A percentile compares a stretch with the other conserved stretches of the same genome.
Evolutionary conservation across 2,329 filamentous ascomycete genomes (phyloP).

Genomic region (Fusarium tuaranense): DNA sequence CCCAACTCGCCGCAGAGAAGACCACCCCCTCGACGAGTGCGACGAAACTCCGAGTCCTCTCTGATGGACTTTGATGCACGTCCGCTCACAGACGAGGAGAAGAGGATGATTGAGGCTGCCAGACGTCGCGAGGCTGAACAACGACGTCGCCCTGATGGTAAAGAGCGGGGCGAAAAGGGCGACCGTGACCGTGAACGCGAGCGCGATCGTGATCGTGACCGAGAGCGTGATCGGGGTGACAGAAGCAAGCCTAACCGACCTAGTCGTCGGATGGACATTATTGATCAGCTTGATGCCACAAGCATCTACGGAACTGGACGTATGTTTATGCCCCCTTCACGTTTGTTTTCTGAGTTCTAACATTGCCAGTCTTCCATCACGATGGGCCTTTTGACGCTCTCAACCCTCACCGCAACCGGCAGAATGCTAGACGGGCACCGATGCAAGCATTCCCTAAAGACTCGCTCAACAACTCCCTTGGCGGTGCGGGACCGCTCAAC

Average conservation of each 20-base stretch:
- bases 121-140: constrained; percentile 46
- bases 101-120: constrained; percentile 51
- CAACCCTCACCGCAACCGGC: constrained; percentile 92
- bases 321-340: constrained; percentile 60
- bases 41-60: constrained; percentile 86
- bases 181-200: constrained; percentile 53
- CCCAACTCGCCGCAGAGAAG: constrained; percentile 51
- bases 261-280: constrained; percentile 79
- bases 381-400: constrained; percentile 97
- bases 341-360: constrained; percentile 1
- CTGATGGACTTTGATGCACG: constrained; percentile 69
- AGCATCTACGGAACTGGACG: constrained; percentile 94
- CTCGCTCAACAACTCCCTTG: constrained; percentile 91
- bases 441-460: constrained; percentile 97
- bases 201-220: constrained; percentile 22
- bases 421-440: constrained; percentile 83
- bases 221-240: constrained; percentile 49
- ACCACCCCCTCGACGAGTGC: constrained; percentile 57
- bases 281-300: constrained; percentile 96
- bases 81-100: constrained; percentile 68
- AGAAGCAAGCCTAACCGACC: constrained; percentile 62
- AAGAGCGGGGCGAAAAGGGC: constrained; percentile 36
- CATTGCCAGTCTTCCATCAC: constrained; percentile 89
- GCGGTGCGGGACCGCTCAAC: constrained; percentile 88
- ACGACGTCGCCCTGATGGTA: constrained; percentile 39